Evolutionary conservation across 805 yeast genomes (phyloP).

Genomic region (Nematodospora valgi): DNA sequence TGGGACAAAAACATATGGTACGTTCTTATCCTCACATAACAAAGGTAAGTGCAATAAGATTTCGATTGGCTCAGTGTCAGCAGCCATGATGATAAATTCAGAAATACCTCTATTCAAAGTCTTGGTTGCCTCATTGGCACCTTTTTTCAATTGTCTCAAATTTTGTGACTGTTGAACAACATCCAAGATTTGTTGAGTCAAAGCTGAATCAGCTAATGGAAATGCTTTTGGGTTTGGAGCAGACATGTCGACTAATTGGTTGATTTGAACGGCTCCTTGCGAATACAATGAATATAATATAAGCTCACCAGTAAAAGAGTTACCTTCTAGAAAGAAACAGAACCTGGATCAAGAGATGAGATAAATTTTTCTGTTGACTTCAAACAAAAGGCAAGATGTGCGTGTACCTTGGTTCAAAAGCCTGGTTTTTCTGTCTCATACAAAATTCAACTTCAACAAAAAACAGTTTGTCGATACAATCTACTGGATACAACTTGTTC

Average conservation of each 20-base stretch:
- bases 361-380: background rate
- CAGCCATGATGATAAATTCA: conserved; percentile 99
- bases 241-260: conserved; percentile 47
- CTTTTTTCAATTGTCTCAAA: conserved; percentile 98
- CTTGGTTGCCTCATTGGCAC: conserved; percentile 99
- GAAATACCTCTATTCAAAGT: conserved; percentile 99
- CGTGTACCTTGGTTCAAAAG: too few species aligned
- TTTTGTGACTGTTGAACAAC: conserved; percentile 97
- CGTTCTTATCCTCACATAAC: conserved; percentile 98
- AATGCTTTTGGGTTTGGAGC: conserved; percentile 97
- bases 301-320: conserved; percentile 29
- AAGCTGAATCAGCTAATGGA: conserved; percentile 95
- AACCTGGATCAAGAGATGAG: conserved; percentile 1
- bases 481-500: background rate
- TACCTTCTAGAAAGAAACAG: conserved; percentile 6
- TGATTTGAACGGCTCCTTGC: conserved; percentile 50
- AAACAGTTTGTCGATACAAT: too few species aligned
- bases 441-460: too few species aligned
- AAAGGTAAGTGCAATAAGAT: conserved; percentile 95
- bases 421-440: too few species aligned
- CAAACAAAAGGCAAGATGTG: too few species aligned
- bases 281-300: conserved; percentile 7
- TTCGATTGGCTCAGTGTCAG: conserved; percentile 99
- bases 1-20: conserved; percentile 98
- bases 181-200: conserved; percentile 95